Evolutionary conservation across 371 early-diverging fungal genomes (phyloP).

Genomic region (Entomophthora muscae): DNA sequence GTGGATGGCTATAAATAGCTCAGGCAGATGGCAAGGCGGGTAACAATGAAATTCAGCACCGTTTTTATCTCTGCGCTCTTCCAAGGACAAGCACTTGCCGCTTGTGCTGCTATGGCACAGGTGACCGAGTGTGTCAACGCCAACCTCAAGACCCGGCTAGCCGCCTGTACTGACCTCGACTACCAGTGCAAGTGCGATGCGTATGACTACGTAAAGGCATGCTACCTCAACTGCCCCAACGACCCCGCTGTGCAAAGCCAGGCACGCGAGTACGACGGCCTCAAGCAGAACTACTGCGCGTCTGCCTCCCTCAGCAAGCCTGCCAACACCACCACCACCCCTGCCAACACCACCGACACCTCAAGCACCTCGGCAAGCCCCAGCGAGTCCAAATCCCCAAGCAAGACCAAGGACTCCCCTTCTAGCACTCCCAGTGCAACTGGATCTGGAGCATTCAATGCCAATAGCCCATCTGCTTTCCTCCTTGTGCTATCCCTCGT

Average conservation of each 20-base stretch:
- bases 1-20: no score
- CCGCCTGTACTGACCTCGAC: neutral
- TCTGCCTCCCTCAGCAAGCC: neutral
- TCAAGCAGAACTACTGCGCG: neutral
- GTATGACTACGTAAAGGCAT: neutral
- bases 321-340: neutral
- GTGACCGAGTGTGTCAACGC: neutral
- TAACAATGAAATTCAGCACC: no score
- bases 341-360: neutral
- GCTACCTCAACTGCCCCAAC: neutral
- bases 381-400: neutral
- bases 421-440: no score
- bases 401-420: no score
- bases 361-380: neutral
- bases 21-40: no score
- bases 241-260: neutral
- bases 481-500: no score
- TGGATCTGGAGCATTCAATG: no score
- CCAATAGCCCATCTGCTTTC: no score
- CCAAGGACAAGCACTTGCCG: neutral
- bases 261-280: neutral
- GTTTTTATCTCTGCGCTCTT: neutral
- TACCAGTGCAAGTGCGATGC: neutral
- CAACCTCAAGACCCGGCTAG: neutral
- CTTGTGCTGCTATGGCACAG: neutral